Percentiles rank a stretch among this genome's conserved stretches.
These are phyloP conservation scores for Phyllosticta paracitricarpa DNA, from an alignment of 2,329 filamentous ascomycete genomes.

Conservation along the genomic window DNA sequence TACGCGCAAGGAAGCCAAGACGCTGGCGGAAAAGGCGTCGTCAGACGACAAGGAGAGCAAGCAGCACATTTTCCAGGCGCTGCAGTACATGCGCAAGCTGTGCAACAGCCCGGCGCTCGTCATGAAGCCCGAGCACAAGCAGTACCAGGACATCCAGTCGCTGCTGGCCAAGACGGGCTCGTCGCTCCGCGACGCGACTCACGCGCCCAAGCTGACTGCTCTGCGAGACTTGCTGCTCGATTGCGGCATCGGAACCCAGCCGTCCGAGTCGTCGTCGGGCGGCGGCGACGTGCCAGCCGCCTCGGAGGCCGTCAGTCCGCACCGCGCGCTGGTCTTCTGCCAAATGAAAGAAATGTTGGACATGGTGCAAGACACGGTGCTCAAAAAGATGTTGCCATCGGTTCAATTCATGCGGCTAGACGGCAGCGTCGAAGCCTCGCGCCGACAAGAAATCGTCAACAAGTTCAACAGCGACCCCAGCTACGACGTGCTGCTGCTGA, in stretches of 20 bases:
- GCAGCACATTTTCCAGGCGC: slow-evolving; percentile 95
- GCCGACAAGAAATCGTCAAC: slow-evolving; percentile 95
- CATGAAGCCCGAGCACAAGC: slow-evolving; percentile 84
- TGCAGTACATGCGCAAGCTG: slow-evolving; percentile 99
- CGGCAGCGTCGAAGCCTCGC: slow-evolving; percentile 82
- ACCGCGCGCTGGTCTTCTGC: slow-evolving; percentile 93
- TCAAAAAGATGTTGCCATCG: slow-evolving; percentile 81
- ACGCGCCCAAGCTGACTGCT: slow-evolving; percentile 87
- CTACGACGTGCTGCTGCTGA: slow-evolving; percentile 87
- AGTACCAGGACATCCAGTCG: slow-evolving; percentile 79
- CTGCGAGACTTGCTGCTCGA: slow-evolving; percentile 92
- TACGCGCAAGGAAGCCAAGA: slow-evolving; percentile 83
- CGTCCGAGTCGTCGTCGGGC: slow-evolving; percentile 22
- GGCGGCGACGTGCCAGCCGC: slow-evolving; percentile 47
- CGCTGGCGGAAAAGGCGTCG: slow-evolving; percentile 71
- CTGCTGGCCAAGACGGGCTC: slow-evolving; percentile 71
- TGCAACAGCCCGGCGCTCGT: slow-evolving; percentile 96
- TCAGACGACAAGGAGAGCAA: slow-evolving; percentile 81
- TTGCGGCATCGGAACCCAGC: slow-evolving; percentile 74
- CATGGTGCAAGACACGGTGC: slow-evolving; percentile 90
- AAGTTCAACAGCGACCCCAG: slow-evolving; percentile 97
- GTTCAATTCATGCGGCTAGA: slow-evolving; percentile 93
- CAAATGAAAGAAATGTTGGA: slow-evolving; percentile 99
- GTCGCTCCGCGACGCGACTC: slow-evolving; percentile 70
- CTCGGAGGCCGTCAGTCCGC: slow-evolving; percentile 79